Conservation (phyloP, 495 filamentous ascomycete genomes). For the Neurospora cerealis region DNA sequence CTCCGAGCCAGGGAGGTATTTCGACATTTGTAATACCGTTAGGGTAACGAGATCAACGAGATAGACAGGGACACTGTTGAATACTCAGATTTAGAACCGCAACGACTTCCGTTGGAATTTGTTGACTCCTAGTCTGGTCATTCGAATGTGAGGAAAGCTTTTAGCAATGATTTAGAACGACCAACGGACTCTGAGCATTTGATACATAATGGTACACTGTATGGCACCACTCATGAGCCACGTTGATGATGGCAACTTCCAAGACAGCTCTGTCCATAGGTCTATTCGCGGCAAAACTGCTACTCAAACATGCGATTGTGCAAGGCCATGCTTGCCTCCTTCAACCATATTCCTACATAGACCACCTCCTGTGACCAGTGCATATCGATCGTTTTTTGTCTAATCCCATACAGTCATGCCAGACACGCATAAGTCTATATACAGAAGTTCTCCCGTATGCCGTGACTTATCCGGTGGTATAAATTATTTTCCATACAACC, state of each 20-base stretch:
- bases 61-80: neutral
- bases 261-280: neutral
- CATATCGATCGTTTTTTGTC: neutral
- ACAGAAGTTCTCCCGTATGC: neutral
- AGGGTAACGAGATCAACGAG: neutral
- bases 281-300: neutral
- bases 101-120: neutral
- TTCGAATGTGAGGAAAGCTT: neutral
- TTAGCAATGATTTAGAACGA: neutral
- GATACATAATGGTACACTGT: neutral
- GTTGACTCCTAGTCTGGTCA: neutral
- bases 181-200: neutral
- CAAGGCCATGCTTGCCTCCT: neutral
- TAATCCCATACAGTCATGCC: neutral
- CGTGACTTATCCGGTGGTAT: neutral
- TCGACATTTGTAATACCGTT: neutral
- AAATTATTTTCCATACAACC: neutral
- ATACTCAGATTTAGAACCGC: neutral
- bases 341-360: neutral
- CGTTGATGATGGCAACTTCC: neutral
- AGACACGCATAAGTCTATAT: neutral
- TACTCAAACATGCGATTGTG: neutral
- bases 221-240: neutral
- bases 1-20: neutral
- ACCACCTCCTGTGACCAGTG: neutral